These are phyloP conservation scores for Terana coerulea DNA, from an alignment of 768 basidiomycete species.

Conservation along the genomic window DNA sequence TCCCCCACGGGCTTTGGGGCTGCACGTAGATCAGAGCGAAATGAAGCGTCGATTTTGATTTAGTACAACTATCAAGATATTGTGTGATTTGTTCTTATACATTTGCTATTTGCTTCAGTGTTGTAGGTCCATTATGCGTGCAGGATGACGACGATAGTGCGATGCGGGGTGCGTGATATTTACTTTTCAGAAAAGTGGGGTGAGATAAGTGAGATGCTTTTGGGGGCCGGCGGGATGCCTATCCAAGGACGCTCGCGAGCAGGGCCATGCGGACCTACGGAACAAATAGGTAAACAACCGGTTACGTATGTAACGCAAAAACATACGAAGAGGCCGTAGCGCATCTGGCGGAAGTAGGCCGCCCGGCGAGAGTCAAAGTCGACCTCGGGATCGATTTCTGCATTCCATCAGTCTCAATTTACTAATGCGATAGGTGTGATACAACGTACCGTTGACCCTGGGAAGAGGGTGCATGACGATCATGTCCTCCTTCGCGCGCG, in stretches of 20 bases:
- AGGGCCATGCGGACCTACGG: conserved; percentile 74
- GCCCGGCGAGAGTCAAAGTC: conserved; percentile 94
- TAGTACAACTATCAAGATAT: no score
- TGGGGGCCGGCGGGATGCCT: not conserved
- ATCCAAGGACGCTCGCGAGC: conserved; percentile 60
- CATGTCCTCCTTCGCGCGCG: conserved; percentile 93
- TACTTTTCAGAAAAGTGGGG: no score
- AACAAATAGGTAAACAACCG: not conserved
- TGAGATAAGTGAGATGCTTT: not conserved
- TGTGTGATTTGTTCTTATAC: no score
- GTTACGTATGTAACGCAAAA: not conserved
- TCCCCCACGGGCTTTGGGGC: no score
- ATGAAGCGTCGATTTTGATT: no score
- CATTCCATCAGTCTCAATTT: no score
- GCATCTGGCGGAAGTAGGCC: conserved; percentile 98
- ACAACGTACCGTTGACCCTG: conserved; percentile 70
- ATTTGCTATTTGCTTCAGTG: no score
- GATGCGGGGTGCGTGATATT: no score
- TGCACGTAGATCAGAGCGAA: no score
- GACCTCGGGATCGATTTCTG: conserved; percentile 98
- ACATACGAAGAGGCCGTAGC: conserved; percentile 94
- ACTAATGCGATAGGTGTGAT: no score
- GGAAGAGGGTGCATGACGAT: conserved; percentile 99
- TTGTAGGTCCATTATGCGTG: no score
- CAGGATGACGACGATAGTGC: no score